Base-by-base conservation (phyloP, 768 basidiomycete genomes). In the Trichaptum fuscoviolaceum region DNA sequence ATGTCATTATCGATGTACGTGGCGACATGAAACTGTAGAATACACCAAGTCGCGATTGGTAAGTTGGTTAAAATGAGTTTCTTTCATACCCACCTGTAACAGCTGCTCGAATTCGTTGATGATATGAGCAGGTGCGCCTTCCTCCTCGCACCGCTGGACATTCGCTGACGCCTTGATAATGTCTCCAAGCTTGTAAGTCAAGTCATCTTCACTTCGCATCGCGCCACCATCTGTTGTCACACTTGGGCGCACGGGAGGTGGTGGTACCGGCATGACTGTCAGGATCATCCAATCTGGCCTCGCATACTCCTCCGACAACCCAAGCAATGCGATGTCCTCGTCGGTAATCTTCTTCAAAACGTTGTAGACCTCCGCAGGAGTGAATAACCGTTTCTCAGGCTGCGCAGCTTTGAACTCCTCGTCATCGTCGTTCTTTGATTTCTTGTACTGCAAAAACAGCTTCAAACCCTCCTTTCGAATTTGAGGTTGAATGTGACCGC, bases 1-100 rank as follows among this genome's bases (percentile, higher is more conserved):
- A 99, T 96, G 74, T 99, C 96, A 74, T 99, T 99, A 75, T 99
- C 97, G 96, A 99, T 99, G 75, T 99, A 99, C 0, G 97, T 99
- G 2, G 97, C 97, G 67, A 98, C 95, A 74, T 99, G 97, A 75
- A 96, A 99, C 94, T 97, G 30, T 30, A 8, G 8, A 30, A 30
- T 30, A 30, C 30, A 10, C 15, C 59, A 67, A 58, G 35, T 10
- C 57, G 67, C 60, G 26, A 62, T 64, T 52, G 64, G 34, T 68
- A 61, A 42, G 65, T 52, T 24, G 30, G 64, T 18, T 18, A 36
- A 9, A 62, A 62, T 12, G 35, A 35, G 7, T 62, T 20, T 15
- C 63, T 34, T 52, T 10, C n/a, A 7, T 4, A 76, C 84, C 65
- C 68, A 93, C 94, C 87, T 98, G 96, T 6, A 99, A 84, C 59